These are phyloP conservation scores for Zoysia matrella DNA, from an alignment of 202 grass and related monocot genomes.

Conservation along the genomic window DNA sequence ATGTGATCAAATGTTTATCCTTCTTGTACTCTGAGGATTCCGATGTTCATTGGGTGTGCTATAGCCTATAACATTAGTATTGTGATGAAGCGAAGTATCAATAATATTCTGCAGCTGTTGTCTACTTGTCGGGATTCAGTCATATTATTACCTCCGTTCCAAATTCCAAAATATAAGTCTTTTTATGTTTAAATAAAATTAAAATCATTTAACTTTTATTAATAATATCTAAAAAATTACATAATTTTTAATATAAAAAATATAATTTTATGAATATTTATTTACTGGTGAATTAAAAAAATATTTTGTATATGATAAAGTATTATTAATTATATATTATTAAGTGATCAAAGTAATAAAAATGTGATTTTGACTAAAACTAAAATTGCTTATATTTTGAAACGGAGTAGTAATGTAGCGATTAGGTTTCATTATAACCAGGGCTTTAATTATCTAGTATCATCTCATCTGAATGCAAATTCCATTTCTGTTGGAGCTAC, in stretches of 20 bases:
- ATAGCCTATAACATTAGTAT: background rate
- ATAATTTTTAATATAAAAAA: no score
- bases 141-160: background rate
- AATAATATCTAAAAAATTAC: no score
- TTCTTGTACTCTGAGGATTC: constrained; percentile 2
- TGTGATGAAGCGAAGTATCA: background rate
- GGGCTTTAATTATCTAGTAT: background rate
- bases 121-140: background rate
- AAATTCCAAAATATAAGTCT: no score
- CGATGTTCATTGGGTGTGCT: background rate
- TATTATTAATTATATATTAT: no score
- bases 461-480: constrained; percentile 17
- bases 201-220: no score
- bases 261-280: no score
- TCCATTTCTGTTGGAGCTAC: background rate
- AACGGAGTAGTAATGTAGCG: background rate
- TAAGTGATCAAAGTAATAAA: no score
- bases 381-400: no score
- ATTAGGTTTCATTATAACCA: background rate
- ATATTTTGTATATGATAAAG: no score
- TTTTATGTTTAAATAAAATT: no score
- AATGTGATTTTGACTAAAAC: no score
- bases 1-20: background rate
- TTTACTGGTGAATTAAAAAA: no score
- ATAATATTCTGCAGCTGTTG: background rate